Evolutionary conservation across 75 land plant species (phyloP).

Genomic region (Sequoiadendron giganteum): DNA sequence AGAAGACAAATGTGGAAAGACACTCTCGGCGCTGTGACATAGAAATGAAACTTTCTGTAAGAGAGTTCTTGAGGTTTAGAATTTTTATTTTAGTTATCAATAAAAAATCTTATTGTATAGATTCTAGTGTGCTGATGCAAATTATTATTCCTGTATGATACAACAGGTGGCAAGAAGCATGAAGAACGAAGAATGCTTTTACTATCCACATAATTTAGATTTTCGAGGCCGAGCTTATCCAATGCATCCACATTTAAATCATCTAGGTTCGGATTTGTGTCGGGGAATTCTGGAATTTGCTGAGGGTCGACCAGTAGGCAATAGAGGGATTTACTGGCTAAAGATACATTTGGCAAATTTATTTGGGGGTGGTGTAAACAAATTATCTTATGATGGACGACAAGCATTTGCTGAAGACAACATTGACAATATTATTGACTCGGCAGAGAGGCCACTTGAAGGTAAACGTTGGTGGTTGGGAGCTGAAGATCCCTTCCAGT

Average conservation of each 20-base stretch:
- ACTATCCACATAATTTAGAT: slow-evolving; percentile 93
- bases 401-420: slow-evolving; percentile 69
- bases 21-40: slow-evolving; percentile 84
- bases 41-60: slow-evolving; percentile 89
- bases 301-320: slow-evolving; percentile 78
- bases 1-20: slow-evolving; percentile 73
- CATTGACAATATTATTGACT: slow-evolving; percentile 65
- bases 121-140: not conserved
- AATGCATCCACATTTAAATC: slow-evolving; percentile 92
- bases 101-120: not conserved
- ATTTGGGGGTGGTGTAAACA: slow-evolving; percentile 78
- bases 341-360: slow-evolving; percentile 93
- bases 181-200: slow-evolving; percentile 77
- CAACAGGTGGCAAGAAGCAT: slow-evolving; percentile 80
- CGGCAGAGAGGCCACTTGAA: slow-evolving; percentile 72
- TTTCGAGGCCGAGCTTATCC: slow-evolving; percentile 94
- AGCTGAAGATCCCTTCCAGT: slow-evolving; percentile 97
- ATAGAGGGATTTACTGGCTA: slow-evolving; percentile 80
- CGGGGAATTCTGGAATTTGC: slow-evolving; percentile 90
- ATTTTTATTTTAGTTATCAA: not conserved
- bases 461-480: slow-evolving; percentile 89
- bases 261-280: slow-evolving; percentile 90
- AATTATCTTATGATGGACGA: slow-evolving; percentile 82
- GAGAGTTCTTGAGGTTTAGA: not conserved
- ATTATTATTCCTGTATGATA: not conserved